These are phyloP conservation scores for Anethum foeniculum DNA, from an alignment of 140 eudicot species.

Conservation along the genomic window DNA sequence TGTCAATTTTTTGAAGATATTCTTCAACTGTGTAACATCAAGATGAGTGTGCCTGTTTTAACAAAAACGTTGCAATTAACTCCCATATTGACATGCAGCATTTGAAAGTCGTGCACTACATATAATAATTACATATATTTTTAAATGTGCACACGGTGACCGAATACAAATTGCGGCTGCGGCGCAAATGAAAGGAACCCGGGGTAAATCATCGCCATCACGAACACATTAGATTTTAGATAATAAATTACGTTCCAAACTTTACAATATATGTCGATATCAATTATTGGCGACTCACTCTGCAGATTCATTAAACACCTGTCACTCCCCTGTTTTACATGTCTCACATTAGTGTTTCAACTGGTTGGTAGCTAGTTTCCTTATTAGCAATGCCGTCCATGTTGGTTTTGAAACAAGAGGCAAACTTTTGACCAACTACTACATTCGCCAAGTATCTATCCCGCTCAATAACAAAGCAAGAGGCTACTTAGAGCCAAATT, in stretches of 20 bases:
- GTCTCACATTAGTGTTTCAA: neutral
- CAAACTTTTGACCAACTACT: neutral
- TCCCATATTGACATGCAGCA: neutral
- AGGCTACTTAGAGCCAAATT: no score
- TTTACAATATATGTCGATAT: neutral
- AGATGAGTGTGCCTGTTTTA: no score
- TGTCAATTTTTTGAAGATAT: neutral
- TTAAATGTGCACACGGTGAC: neutral
- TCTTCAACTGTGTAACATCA: no score
- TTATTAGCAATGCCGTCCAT: neutral
- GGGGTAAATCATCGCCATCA: neutral
- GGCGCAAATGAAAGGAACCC: neutral
- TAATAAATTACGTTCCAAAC: neutral
- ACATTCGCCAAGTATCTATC: no score
- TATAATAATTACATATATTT: neutral
- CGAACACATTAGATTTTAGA: neutral
- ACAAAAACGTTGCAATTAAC: no score
- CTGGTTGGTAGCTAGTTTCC: neutral
- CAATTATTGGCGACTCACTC: neutral
- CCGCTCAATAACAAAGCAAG: no score
- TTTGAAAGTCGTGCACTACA: neutral
- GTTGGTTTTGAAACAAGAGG: neutral
- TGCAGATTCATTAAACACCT: neutral
- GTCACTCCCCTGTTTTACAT: neutral
- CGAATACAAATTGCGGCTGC: neutral